Base-by-base conservation (phyloP, 1,284 basidiomycete species). In the Microbotryum lychnidis-dioicae region DNA sequence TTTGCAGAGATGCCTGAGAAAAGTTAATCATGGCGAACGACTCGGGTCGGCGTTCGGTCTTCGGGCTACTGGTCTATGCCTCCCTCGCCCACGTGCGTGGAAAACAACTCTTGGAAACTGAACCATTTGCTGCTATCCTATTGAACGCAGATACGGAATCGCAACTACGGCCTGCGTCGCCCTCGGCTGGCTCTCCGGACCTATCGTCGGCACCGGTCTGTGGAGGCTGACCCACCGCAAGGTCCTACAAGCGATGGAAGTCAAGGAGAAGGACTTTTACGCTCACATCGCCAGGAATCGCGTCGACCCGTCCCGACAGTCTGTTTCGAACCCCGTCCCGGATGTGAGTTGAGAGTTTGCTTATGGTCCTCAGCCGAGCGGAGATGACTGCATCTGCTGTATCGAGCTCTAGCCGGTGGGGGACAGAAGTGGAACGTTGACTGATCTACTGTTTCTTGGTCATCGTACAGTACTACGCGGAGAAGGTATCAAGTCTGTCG, bases 261-360 rank as follows among this genome's bases (percentile, higher is more conserved):
- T 57, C 16, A 72, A 70, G 67, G 71, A 73, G 48, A 65, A 60
- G 51, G 63, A 68, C 16, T 73, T 73, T 60, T 66, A 68, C 58
- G 31, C 58, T 3, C 71, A 73, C 61, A 62, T 73, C 49, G 60
- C 63, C 25, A 57, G 57, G 25, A 67, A 64, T 60, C 66, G 71
- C 3, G 71, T 62, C 23, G 70, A 73, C 56, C 70, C 71, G 18
- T 61, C 64, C 3, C 50, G 70, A 29, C 66, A 69, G 46, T 68
- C 61, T 12, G 69, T 68, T 12, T 60, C 57, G 27, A 69, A 69
- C 52, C 68, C 68, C 1, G 65, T 66, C 12, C 48, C 59, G 42
- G 58, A 48, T 61, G 1, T 50, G 51, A 20, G 25, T 20, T 27
- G 27, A 27, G 27, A 27, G 27, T 29, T 37, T 21, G 27, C n/a